Base-by-base conservation (phyloP, 345 rosid species). In the Theobroma cacao region DNA sequence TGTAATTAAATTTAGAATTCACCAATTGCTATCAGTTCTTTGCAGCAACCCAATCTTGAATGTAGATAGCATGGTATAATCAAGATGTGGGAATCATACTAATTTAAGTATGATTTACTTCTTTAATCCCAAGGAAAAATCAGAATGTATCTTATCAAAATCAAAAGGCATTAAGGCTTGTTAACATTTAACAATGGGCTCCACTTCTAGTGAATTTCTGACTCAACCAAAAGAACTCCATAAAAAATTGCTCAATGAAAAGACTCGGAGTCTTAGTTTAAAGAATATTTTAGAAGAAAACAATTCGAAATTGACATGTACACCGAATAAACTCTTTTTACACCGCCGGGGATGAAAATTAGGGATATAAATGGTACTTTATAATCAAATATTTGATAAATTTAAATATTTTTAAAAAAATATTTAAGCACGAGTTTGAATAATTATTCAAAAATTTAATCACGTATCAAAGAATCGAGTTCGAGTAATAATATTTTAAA, bases 121-220 rank as follows among this genome's bases (percentile, higher is more conserved):
- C 28, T 72, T 52, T n/a, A 34, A n/a, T 24, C 52, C 47, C 47
- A 36, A 47, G 24, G 45, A 78, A 78, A 20, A n/a, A 72, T 55
- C 77, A 1, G 28, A 56, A 3, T n/a, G 15, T 43, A 74, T 56
- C 67, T 74, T 56, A 59, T 40, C 67, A 74, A 40, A 40, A 74
- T 31, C 55, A 52, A 38, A 10, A 41, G 20, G 20, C 50, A 30
- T 18, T 6, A 20, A 30, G 41, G 45, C n/a, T 76, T 59, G 40
- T 13, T 11, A 28, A 52, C 12, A 36, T 34, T 68, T 61, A 60
- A 26, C 3, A 34, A 59, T 48, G 20, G 30, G 36, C 61, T 76
- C 79, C 76, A n/a, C 80, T 71, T 10, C 14, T 64, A 63, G 83
- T 75, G 83, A 80, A 75, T 68, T 33, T 75, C 48, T 69, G 82